Conservation (phyloP, 148 eudicot genomes). For the Fagopyrum homotropicum region DNA sequence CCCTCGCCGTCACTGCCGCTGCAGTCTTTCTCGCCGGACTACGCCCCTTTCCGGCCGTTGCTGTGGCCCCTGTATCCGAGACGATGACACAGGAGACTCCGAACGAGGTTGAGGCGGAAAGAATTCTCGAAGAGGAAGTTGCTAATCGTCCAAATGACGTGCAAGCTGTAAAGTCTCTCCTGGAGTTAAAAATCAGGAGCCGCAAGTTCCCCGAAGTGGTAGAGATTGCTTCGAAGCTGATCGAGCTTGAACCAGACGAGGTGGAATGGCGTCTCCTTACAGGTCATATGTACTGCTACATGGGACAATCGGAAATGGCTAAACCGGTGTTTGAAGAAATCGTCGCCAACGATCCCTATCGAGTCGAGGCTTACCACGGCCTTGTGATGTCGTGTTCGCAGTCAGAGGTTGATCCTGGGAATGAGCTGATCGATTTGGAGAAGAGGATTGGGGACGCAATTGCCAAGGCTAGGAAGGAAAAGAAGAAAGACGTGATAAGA, state of each 20-base stretch:
- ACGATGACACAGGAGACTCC: conserved; percentile 30
- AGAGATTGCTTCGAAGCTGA: conserved; percentile 34
- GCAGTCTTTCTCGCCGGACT: conserved; percentile 40
- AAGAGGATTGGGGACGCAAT: conserved; percentile 41
- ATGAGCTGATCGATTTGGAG: conserved; percentile 34
- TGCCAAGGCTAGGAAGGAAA: conserved; percentile 45
- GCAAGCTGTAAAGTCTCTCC: conserved; percentile 31
- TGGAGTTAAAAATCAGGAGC: conserved; percentile 52
- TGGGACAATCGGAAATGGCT: conserved; percentile 45
- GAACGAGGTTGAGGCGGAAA: conserved; percentile 24
- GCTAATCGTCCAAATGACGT: conserved; percentile 31
- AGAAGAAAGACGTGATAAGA: conserved; percentile 34
- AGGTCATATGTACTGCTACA: conserved; percentile 43
- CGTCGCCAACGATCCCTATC: conserved; percentile 41
- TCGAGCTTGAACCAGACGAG: conserved; percentile 57
- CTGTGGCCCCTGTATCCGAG: conserved; percentile 25
- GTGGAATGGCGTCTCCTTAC: conserved; percentile 53
- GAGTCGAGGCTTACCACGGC: conserved; percentile 73
- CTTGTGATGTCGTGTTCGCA: conserved; percentile 62
- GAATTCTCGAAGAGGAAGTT: conserved; percentile 23
- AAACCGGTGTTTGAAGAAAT: conserved; percentile 52
- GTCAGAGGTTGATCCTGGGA: conserved; percentile 18
- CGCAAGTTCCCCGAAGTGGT: conserved; percentile 50
- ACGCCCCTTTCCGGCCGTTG: conserved; percentile 23
- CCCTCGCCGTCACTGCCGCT: conserved; percentile 41